A percentile compares a stretch with the other conserved stretches of the same genome.
Conservation (phyloP, 345 rosid genomes). For the Moricandia arvensis region DNA sequence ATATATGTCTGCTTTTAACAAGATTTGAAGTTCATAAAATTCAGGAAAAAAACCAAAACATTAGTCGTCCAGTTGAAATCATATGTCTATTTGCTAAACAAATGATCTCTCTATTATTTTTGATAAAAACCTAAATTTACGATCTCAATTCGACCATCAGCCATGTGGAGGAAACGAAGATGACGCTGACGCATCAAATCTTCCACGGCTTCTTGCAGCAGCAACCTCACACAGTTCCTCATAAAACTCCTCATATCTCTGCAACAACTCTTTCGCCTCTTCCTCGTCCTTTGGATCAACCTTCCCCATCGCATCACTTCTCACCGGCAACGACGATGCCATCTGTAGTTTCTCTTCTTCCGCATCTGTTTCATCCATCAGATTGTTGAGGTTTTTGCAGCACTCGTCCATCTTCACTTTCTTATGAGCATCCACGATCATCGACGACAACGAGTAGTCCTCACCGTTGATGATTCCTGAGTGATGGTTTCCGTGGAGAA, state of each 20-base stretch:
- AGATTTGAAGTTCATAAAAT: neutral
- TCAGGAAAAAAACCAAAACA: neutral
- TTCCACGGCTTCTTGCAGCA: neutral
- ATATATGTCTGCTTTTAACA: neutral
- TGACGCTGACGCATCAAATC: neutral
- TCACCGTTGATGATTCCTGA: neutral
- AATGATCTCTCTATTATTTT: neutral
- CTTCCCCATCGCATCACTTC: conserved; percentile 7
- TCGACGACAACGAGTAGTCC: neutral
- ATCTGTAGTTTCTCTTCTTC: neutral
- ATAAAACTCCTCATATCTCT: neutral
- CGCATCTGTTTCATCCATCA: neutral
- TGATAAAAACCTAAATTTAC: neutral
- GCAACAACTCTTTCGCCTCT: neutral
- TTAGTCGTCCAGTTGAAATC: neutral
- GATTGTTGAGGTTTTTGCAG: neutral
- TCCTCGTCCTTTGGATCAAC: neutral
- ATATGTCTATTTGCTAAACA: neutral
- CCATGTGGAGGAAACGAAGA: neutral
- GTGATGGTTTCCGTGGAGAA: neutral
- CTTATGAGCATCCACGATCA: conserved; percentile 5
- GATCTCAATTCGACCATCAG: neutral
- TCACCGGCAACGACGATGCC: neutral
- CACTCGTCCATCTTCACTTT: neutral
- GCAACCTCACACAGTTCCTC: neutral